Evolutionary conservation across 148 eudicot genomes (phyloP), one percentile per base, ranked within the genome.

Genomic region (Spergularia bocconei): DNA sequence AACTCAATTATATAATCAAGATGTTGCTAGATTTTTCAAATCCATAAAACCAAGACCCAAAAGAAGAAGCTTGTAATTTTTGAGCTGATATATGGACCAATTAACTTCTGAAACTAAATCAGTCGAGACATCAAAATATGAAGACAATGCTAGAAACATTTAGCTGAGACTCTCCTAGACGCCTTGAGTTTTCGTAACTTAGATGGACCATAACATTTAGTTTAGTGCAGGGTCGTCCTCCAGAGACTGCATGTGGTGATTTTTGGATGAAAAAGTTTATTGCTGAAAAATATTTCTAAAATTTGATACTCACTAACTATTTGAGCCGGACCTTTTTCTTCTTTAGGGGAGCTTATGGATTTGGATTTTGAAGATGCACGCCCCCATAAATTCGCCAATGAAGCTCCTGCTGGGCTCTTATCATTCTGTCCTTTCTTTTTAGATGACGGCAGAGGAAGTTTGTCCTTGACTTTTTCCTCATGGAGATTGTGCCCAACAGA

Each of bases 331-430:
- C 15, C 63, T 39, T 78, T 79, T 51, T 85, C 81, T 80, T 88
- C 88, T 17, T 76, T 67, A 20, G 80, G 57, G 67, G 76, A 70
- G 75, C 38, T 63, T 72, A 55, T 74, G 51, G 88, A 76, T 81
- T 86, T 91, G 66, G 91, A 63, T 79, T 91, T 91, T 69, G 90
- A 67, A 75, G 96, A 83, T 78, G 95, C 97, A 83, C 97, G 93
- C 56, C 86, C 93, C 94, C 94, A 96, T 78, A 96, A 91, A 67
- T 86, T 92, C 71, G 98, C 90, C 70, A 96, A 81, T 65, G 94
- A 87, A 53, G 89, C 80, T 65, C 89, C 91, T 44, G 94, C 79
- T 65, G 88, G 82, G 61, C 23, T 83, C 79, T 80, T 86, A 52
- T 78, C 89, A 79, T 47, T 81, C 78, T 81, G 89, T 13, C 72